A percentile compares a stretch with the other conserved stretches of the same genome.
These are phyloP conservation scores for Bruguiera parviflora DNA, from an alignment of 345 rosid species.

Conservation along the genomic window DNA sequence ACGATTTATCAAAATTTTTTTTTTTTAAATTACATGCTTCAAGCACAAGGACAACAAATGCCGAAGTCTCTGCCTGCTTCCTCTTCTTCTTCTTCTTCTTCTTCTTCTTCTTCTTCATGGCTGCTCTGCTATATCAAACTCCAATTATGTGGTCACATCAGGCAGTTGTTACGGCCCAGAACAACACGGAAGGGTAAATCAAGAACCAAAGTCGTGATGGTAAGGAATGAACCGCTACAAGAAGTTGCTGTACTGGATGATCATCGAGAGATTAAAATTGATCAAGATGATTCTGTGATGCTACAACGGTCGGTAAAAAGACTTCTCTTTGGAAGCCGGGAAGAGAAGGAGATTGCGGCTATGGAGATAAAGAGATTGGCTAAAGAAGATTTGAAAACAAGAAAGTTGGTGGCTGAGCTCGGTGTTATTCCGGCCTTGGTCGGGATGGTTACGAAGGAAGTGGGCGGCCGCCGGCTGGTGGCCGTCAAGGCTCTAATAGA, in stretches of 20 bases:
- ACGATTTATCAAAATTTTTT: no score
- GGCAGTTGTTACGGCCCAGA: slow-evolving; percentile 56
- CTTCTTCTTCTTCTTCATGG: slow-evolving; percentile 36
- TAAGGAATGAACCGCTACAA: neutral
- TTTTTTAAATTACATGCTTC: slow-evolving; percentile 25
- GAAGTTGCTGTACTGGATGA: neutral
- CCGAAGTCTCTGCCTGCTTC: slow-evolving; percentile 14
- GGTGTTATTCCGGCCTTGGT: slow-evolving; percentile 81
- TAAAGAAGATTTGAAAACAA: slow-evolving; percentile 46
- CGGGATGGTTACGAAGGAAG: slow-evolving; percentile 50
- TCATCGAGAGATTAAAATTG: neutral
- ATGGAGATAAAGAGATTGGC: slow-evolving; percentile 62
- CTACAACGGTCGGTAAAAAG: slow-evolving; percentile 77
- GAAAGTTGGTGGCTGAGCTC: slow-evolving; percentile 77
- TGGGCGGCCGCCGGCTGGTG: slow-evolving; percentile 36
- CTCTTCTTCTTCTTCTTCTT: no score
- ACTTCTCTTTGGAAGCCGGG: slow-evolving; percentile 74
- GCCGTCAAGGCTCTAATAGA: slow-evolving; percentile 75
- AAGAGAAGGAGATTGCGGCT: slow-evolving; percentile 71
- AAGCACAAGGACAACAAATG: slow-evolving; percentile 36
- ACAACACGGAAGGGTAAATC: slow-evolving; percentile 31
- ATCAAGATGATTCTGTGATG: slow-evolving; percentile 34
- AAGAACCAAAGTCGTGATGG: neutral
- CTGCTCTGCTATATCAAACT: slow-evolving; percentile 41
- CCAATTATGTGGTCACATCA: slow-evolving; percentile 53